A percentile compares a stretch with the other conserved stretches of the same genome.
phyloP scores from a whole-genome alignment of 2,329 filamentous ascomycete species.

The Boeremia lycopersici region DNA sequence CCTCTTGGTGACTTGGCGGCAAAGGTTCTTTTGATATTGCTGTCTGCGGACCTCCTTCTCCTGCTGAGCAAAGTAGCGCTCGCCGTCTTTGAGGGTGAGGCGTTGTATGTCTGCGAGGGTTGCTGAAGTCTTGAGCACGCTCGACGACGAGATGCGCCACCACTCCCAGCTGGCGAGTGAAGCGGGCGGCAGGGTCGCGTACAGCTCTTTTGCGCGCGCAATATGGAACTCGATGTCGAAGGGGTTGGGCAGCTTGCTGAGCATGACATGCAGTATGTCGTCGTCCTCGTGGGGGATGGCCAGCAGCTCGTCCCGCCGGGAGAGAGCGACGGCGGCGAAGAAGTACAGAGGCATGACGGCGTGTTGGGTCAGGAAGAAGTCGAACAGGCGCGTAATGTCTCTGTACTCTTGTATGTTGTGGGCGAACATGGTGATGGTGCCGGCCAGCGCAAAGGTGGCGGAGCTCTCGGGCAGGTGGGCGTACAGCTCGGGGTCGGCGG shows the following conservation, averaged over 20 bases:
- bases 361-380: slow-evolving; percentile 85
- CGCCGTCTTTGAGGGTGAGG: slow-evolving; percentile 70
- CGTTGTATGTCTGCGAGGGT: slow-evolving; percentile 53
- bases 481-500: slow-evolving; percentile 73
- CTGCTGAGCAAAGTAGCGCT: slow-evolving; percentile 72
- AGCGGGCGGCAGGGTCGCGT: slow-evolving; percentile 72
- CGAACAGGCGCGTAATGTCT: slow-evolving; percentile 88
- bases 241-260: slow-evolving; percentile 83
- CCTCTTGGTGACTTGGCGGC: slow-evolving; percentile 54
- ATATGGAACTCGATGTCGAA: slow-evolving; percentile 83
- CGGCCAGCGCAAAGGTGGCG: slow-evolving; percentile 92
- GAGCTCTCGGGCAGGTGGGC: slow-evolving; percentile 76
- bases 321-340: slow-evolving; percentile 77
- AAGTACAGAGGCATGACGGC: slow-evolving; percentile 91
- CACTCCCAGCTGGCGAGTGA: slow-evolving; percentile 68
- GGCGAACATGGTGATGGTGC: slow-evolving; percentile 92
- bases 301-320: slow-evolving; percentile 82
- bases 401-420: slow-evolving; percentile 92
- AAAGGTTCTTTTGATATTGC: slow-evolving; percentile 53
- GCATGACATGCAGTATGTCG: slow-evolving; percentile 87
- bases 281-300: slow-evolving; percentile 75
- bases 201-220: slow-evolving; percentile 66
- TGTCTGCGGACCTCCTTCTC: slow-evolving; percentile 71
- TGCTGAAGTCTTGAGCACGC: slow-evolving; percentile 83
- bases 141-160: slow-evolving; percentile 72